Base-by-base conservation (phyloP, 495 filamentous ascomycete genomes). In the Echria macrotheca region DNA sequence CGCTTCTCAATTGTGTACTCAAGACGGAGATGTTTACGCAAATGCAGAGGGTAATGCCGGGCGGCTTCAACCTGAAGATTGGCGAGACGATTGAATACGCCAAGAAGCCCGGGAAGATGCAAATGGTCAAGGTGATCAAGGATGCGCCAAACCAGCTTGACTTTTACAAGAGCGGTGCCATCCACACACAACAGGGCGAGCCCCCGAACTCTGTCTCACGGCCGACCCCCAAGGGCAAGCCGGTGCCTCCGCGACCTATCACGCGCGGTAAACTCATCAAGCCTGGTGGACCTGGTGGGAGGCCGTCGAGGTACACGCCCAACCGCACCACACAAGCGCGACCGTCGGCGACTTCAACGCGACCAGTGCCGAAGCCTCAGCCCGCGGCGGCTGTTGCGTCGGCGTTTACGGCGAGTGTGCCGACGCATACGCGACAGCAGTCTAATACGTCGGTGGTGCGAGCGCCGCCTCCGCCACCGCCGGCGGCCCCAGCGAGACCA, bases 1-100 rank as follows among this genome's bases (percentile, higher is more conserved):
- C 91, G 5, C 74, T 99, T 26, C 65, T 97, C 36, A 93, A 81
- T 66, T 99, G 94, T 61, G 70, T 95, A 23, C 83, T 99, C 65
- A 99, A 99, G 73, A 97, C 91, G 0, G 94, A 99, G 59, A 85
- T 99, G 57, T 93, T 96, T 62, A 95, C 90, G 6, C 90, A 96
- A 40, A 79, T 98, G 57, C 79, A 79, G 61, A 77, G 73, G 33
- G 80, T 74, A 29, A 82, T 89, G 64, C 87, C 84, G 0, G 91
- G 85, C 9, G 80, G 85, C 7, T 73, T 93, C 59, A 86, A 86
- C 60, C 64, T 98, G 47, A 88, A 86, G 72, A 87, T 98, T 49
- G 80, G 71, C 12, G 82, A 91, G 24, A 77, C 77, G 1, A 91
- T 99, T 61, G 89, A 96, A 62, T 99, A 93, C 66, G 89, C 91